Base-by-base conservation (phyloP, 768 basidiomycete species). In the Mrakia gelida region DNA sequence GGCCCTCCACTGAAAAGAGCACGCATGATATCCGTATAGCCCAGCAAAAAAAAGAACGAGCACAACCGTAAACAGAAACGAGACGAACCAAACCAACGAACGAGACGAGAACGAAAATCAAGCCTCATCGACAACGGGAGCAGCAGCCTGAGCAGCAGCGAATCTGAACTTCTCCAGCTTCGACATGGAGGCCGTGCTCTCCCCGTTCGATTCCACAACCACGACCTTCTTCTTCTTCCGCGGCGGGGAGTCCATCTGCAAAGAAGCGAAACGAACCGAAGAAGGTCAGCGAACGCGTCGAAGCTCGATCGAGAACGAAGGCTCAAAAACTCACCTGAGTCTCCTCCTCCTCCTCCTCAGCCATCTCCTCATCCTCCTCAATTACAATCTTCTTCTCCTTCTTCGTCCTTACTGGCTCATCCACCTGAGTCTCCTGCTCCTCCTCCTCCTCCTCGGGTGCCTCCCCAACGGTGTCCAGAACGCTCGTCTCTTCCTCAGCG, bases 361-460 rank as follows among this genome's bases (percentile, higher is more conserved):
- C 45, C 45, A 45, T 45, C 49, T 59, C 59, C n/a, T 59, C 59
- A 2, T 67, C 49, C 16, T 74, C 73, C 13, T 73, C 56, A 52
- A 52, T 2, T 16, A 52, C 18, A 52, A 7, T 56, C 52, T 72
- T 45, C 21, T 13, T 59, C 56, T 63, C 67, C 30, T 45, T 34
- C 52, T 28, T 63, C 21, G 75, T 59, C 11, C 43, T 61, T 23
- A 49, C 76, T 1, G 30, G 32, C 28, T 38, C 38, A 18, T 67
- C 32, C 21, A 67, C 65, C 8, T 67, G 32, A 21, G 65, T 67
- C 34, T 79, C 80, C 68, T 75, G 8, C 23, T 65, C 32, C 34
- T 79, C 80, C 68, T 77, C 21, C 30, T 65, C 32, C 38, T 41
- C 41, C 23, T 38, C 16, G 18, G 23, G 23, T 0, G 21, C 43